Percentiles rank a stretch among this genome's conserved stretches.
Conservation (phyloP, 441 rosid species). For the Arabidopsis hybrid region DNA sequence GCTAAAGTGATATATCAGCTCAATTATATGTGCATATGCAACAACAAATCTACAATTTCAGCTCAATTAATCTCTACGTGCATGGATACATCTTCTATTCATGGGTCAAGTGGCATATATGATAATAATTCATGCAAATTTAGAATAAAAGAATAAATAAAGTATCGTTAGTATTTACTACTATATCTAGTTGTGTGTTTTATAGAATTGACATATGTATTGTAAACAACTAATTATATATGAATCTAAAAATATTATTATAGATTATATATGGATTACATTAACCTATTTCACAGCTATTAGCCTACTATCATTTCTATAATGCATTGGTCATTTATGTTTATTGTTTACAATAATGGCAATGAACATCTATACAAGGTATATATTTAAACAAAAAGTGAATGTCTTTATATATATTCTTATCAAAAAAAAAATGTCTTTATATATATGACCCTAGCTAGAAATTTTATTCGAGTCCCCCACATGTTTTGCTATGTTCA, state of each 20-base stretch:
- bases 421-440: too few species aligned
- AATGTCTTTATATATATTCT: too few species aligned
- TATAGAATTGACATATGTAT: neutral
- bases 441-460: neutral
- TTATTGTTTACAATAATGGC: constrained; percentile 8
- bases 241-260: neutral
- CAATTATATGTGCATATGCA: neutral
- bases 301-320: neutral
- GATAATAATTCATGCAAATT: neutral
- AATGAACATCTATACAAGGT: neutral
- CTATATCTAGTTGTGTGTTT: neutral
- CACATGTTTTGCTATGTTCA: constrained; percentile 25
- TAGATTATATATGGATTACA: too few species aligned
- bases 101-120: neutral
- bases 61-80: neutral
- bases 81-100: neutral
- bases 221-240: neutral
- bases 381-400: neutral
- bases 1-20: constrained; percentile 1
- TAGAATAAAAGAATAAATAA: neutral
- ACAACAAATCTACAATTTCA: neutral
- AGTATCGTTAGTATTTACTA: neutral
- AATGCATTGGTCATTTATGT: constrained; percentile 2
- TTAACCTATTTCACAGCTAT: neutral
- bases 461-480: constrained; percentile 31